A percentile compares a stretch with the other conserved stretches of the same genome.
These are phyloP conservation scores for Ustilago curta DNA, from an alignment of 1,284 basidiomycete species.

Conservation along the genomic window DNA sequence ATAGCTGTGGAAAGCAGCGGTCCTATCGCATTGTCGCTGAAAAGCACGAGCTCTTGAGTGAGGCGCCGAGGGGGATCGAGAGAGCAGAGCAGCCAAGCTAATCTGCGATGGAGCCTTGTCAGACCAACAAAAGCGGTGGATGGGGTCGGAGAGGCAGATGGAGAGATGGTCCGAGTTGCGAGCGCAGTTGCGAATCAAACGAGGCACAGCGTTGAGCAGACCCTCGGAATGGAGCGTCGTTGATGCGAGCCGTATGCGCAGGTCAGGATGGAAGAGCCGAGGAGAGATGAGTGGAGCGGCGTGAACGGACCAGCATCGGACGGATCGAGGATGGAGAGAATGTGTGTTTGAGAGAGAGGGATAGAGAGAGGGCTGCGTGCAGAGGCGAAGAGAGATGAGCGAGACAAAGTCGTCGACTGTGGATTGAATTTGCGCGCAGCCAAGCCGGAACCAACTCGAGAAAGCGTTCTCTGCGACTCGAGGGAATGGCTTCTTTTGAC, in stretches of 20 bases:
- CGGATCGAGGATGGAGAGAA: conserved; percentile 1
- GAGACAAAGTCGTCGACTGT: background rate
- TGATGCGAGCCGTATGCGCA: background rate
- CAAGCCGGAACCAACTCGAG: too few species aligned
- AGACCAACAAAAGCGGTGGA: background rate
- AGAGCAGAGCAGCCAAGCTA: background rate
- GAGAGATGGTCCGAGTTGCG: background rate
- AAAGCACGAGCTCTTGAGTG: conserved; percentile 11
- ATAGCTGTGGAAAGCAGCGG: background rate
- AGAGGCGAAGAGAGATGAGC: background rate
- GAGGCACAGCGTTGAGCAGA: background rate
- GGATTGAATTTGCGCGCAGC: background rate
- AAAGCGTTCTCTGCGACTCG: too few species aligned
- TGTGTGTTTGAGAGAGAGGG: too few species aligned
- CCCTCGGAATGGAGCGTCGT: background rate
- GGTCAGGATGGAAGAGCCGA: conserved; percentile 3
- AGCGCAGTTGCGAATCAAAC: background rate
- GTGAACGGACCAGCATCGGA: conserved; percentile 8
- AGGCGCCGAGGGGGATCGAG: background rate
- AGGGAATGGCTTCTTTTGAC: too few species aligned
- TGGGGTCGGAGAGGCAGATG: background rate
- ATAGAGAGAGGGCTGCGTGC: background rate
- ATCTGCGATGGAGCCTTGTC: background rate
- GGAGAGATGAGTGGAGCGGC: conserved; percentile 2
- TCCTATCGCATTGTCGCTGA: conserved; percentile 30